phyloP scores from a whole-genome alignment of 176 grass and related monocot genomes.

The Eragrostis nindensis region DNA sequence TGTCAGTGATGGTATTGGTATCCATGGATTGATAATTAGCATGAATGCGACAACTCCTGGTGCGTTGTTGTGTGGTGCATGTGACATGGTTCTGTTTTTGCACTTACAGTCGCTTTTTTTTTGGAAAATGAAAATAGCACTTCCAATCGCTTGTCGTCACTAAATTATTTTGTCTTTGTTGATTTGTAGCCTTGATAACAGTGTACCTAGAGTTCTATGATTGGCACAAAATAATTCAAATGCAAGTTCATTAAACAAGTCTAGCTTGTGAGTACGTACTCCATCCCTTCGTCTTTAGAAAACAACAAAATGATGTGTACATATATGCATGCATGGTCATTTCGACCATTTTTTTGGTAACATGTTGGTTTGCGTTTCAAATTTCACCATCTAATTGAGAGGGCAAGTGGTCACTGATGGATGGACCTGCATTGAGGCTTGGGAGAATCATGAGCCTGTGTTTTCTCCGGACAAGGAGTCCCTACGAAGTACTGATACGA shows the following conservation, averaged over 20 bases:
- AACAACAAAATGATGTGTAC: neutral
- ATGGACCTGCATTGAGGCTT: neutral
- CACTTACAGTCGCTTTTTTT: neutral
- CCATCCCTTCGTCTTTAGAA: neutral
- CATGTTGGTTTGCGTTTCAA: neutral
- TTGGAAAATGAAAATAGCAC: too few species aligned
- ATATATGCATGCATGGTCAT: neutral
- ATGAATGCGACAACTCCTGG: neutral
- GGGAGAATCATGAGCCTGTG: neutral
- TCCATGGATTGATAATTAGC: neutral
- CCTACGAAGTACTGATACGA: neutral
- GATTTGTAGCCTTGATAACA: slow-evolving; percentile 3
- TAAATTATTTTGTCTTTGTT: neutral
- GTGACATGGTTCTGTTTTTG: neutral
- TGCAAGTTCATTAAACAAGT: neutral
- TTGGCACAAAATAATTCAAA: slow-evolving; percentile 18
- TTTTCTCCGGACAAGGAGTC: neutral
- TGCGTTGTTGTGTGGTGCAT: neutral
- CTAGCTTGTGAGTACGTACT: neutral
- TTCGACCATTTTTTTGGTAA: too few species aligned
- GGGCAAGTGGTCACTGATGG: neutral
- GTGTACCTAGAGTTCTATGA: slow-evolving; percentile 3
- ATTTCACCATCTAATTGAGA: neutral
- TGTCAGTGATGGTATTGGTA: slow-evolving; percentile 27
- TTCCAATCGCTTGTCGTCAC: neutral